Base-by-base conservation (phyloP, 164 flowering plant genomes). In the Hamamelis virginiana region DNA sequence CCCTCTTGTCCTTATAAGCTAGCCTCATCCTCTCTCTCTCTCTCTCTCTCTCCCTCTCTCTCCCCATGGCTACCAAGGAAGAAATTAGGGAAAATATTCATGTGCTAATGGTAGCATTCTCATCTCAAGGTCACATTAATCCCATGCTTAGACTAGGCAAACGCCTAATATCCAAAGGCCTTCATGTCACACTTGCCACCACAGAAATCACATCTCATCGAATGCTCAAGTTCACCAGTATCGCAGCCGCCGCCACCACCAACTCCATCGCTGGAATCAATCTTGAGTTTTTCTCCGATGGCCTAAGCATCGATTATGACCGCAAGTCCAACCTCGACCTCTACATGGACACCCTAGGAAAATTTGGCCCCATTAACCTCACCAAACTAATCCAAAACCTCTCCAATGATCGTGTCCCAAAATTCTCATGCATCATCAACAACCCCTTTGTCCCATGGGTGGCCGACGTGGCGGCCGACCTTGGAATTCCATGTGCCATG, bases 271-370 rank as follows among this genome's bases (percentile, higher is more conserved):
- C 75, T 3, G 66, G 62, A 3, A 59, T 84, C 68, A 61, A 28
- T 8, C 21, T 82, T 41, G 76, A 68, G 25, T 78, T 72, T 69
- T 84, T 76, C 82, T 75, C 81, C 45, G 85, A 84, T 41, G 85
- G 87, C 5, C 44, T 80, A 3, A 62, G 69, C 66, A 52, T 70
- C 8, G 80, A 77, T 57, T 69, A 60, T 38, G 74, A 80, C 55
- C 74, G 82, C 9, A 44, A 9, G 1, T 12, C 41, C 59, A 33
- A 77, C 21, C 2, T 74, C 0, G 77, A 81, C 47, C 27, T 62
- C 22, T 77, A 59, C 72, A 59, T 76, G 74, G 73, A 79, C 6
- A 62, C 53, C 55, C 55, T 83, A 0, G 62, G 15, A 26, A 51
- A 61, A 18, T 12, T 45, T 8, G 86, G 80, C 12, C 67, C 84